These are phyloP conservation scores for Mrakia blollopis DNA, from an alignment of 768 basidiomycete genomes.

Conservation along the genomic window DNA sequence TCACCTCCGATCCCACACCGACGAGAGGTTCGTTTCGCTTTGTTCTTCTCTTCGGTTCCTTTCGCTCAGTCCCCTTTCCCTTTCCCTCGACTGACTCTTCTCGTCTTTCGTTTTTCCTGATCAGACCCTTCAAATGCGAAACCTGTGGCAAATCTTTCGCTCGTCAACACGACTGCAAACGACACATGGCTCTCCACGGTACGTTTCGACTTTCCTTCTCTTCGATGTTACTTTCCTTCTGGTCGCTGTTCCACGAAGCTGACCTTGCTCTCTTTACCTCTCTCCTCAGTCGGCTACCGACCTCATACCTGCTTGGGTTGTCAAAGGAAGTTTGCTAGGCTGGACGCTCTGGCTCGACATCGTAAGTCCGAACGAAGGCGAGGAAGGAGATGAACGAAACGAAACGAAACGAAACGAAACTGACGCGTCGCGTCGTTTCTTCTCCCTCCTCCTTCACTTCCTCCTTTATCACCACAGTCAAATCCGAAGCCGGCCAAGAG, in stretches of 20 bases:
- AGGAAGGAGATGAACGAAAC: neutral
- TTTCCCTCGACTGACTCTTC: neutral
- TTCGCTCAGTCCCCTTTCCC: neutral
- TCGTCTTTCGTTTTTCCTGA: neutral
- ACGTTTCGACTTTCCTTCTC: no score
- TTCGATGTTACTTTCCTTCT: no score
- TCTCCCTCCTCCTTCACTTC: conserved; percentile 3
- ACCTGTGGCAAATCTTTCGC: conserved; percentile 72
- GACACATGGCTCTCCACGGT: conserved; percentile 82
- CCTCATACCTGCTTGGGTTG: conserved; percentile 93
- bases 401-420: neutral
- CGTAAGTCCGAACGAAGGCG: no score
- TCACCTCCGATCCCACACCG: conserved; percentile 90
- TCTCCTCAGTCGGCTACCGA: conserved; percentile 61
- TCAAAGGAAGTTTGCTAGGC: conserved; percentile 83
- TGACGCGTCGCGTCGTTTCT: conserved; percentile 8
- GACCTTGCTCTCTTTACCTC: no score
- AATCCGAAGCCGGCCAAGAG: conserved; percentile 76
- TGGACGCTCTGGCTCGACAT: conserved; percentile 93
- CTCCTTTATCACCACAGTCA: conserved; percentile 47
- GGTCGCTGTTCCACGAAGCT: no score
- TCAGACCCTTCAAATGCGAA: conserved; percentile 80
- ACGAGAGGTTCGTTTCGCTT: conserved; percentile 52
- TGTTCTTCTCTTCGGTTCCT: neutral
- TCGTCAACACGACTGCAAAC: conserved; percentile 84